These are phyloP conservation scores for Gentiana macrophylla DNA, from an alignment of 257 asterid genomes.

Conservation along the genomic window DNA sequence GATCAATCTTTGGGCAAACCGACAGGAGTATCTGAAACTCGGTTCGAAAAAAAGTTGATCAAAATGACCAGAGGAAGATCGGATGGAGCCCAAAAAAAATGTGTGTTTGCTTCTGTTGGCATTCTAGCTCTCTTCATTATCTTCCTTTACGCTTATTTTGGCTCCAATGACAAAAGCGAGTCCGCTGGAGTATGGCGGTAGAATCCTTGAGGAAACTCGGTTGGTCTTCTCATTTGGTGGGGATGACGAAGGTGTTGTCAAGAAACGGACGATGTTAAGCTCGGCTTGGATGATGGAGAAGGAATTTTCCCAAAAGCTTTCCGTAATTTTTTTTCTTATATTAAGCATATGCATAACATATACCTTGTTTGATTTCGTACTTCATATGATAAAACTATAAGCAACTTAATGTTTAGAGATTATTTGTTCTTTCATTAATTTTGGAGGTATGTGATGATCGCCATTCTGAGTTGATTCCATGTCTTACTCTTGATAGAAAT, in stretches of 20 bases:
- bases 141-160: constrained; percentile 54
- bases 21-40: constrained; percentile 12
- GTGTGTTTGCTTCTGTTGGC: constrained; percentile 43
- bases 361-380: neutral
- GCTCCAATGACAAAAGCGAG: constrained; percentile 72
- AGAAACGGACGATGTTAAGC: constrained; percentile 38
- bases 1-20: constrained; percentile 11
- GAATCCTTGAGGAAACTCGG: constrained; percentile 83
- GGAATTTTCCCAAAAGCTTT: constrained; percentile 53
- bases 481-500: constrained; percentile 66
- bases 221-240: constrained; percentile 62
- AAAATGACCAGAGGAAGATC: constrained; percentile 68
- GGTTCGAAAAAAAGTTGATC: constrained; percentile 13
- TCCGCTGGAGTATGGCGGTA: constrained; percentile 89
- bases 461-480: constrained; percentile 93
- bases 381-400: neutral
- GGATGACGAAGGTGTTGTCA: constrained; percentile 67
- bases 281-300: constrained; percentile 55
- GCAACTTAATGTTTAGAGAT: neutral
- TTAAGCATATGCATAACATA: neutral
- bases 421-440: neutral
- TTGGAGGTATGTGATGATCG: constrained; percentile 95
- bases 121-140: constrained; percentile 40
- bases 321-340: constrained; percentile 48
- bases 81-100: constrained; percentile 66